Base-by-base conservation (phyloP, 805 yeast species). In the Schwanniomyces vanrijiae region DNA sequence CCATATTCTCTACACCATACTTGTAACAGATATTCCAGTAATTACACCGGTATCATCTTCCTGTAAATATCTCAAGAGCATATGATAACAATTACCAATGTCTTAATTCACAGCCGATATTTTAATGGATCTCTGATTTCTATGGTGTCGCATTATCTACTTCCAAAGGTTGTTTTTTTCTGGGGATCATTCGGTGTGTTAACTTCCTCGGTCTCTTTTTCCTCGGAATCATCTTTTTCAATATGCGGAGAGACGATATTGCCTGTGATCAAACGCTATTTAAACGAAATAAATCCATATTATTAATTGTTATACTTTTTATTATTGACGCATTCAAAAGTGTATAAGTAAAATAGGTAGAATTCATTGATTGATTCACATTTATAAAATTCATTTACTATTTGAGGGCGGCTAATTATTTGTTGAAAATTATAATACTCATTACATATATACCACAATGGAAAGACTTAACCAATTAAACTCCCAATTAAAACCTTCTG, bases 381-480 rank as follows among this genome's bases (percentile, higher is more conserved):
- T n/a, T n/a, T n/a, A n/a, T 3, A 31, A 26, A 26, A 26, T 24
- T 9, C 9, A 31, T 31, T 26, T 39, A 22, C 33, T 22, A n/a
- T 21, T 13, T 21, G 26, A 21, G 25, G 33, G 40, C 24, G 16
- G 11, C 19, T 19, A 37, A 37, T 37, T 37, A 20, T 20, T n/a
- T 20, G 20, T 20, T 19, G n/a, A 37, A 6, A 7, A 31, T 20
- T 16, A 31, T 31, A 14, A 9, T 16, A 29, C n/a, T 16, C 13
- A 40, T n/a, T 5, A 28, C 11, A 34, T n/a, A 14, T 7, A n/a
- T 25, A 35, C 13, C 40, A 53, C 26, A 19, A 73, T 73, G 78
- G 77, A 73, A 53, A 73, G 78, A 73, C 68, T 73, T 55, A 71
- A 70, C 54, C 77, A 72, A 61, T 66, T 73, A 63, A 61, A 70